A percentile compares a stretch with the other conserved stretches of the same genome.
phyloP scores from a whole-genome alignment of 2,329 filamentous ascomycete genomes.

The Ceratocystis variospora region DNA sequence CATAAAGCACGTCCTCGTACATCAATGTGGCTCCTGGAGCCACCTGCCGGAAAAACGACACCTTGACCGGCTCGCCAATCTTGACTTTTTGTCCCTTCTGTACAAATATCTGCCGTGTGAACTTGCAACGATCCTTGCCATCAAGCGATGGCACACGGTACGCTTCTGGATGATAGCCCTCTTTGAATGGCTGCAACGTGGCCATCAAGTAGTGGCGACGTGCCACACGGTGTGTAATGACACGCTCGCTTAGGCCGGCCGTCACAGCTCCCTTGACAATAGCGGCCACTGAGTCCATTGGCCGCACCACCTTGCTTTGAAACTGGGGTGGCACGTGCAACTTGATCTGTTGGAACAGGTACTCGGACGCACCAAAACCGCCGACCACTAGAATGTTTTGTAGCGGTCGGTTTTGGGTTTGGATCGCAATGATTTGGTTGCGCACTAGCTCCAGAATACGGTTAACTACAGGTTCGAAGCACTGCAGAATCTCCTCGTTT shows the following conservation, averaged over 20 bases:
- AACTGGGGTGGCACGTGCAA: constrained; percentile 96
- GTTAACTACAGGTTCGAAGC: constrained; percentile 97
- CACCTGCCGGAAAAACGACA: constrained; percentile 96
- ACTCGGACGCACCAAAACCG: constrained; percentile 96
- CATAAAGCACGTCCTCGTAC: constrained; percentile 98
- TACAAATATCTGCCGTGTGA: constrained; percentile 94
- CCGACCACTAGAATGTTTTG: constrained; percentile 96
- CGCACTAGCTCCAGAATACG: constrained; percentile 88
- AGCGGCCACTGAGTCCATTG: constrained; percentile 96
- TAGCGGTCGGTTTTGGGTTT: constrained; percentile 83
- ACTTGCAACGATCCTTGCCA: constrained; percentile 96
- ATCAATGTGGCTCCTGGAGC: constrained; percentile 93
- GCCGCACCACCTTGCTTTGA: constrained; percentile 93
- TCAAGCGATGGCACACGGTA: constrained; percentile 95
- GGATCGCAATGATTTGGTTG: constrained; percentile 98
- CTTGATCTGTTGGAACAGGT: constrained; percentile 98
- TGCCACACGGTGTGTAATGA: constrained; percentile 92
- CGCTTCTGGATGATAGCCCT: constrained; percentile 94
- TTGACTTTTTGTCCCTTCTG: constrained; percentile 98
- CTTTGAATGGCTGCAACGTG: constrained; percentile 95
- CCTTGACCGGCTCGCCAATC: constrained; percentile 97
- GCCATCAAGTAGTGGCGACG: constrained; percentile 98
- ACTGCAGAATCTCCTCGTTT: constrained; percentile 97
- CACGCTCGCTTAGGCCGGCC: constrained; percentile 90
- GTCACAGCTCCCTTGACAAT: constrained; percentile 98